Conservation (phyloP, 331 rosid genomes). For the Saraca asoca region DNA sequence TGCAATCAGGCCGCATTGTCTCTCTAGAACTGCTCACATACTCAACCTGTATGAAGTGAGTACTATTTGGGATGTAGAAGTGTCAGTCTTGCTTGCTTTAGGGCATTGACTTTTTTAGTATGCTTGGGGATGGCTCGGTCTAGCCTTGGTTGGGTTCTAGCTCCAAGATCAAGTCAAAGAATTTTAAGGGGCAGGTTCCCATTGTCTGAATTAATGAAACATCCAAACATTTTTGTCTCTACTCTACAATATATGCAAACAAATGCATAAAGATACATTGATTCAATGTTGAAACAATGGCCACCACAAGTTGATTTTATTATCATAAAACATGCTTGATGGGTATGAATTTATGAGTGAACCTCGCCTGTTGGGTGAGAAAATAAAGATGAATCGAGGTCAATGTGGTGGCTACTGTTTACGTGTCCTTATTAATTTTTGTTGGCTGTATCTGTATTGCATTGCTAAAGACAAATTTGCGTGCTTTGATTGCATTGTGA, state of each 20-base stretch:
- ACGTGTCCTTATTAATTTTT: conserved; percentile 18
- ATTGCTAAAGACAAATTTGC: conserved; percentile 15
- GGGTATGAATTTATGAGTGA: background rate
- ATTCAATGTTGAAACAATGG: background rate
- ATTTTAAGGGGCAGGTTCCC: conserved; percentile 4
- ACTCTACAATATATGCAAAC: background rate
- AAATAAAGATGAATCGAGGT: conserved; percentile 17
- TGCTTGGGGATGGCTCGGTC: background rate
- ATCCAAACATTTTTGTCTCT: background rate
- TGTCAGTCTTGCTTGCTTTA: conserved; percentile 16
- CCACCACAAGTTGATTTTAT: background rate
- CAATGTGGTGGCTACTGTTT: conserved; percentile 2
- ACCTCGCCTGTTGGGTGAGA: background rate
- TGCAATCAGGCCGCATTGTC: conserved; percentile 15
- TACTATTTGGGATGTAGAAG: conserved; percentile 24
- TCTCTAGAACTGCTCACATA: conserved; percentile 6
- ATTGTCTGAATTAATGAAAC: conserved; percentile 11
- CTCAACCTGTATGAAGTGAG: conserved; percentile 3
- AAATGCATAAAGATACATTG: too few relatives aligned
- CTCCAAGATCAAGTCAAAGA: background rate
- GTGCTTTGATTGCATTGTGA: conserved; percentile 31
- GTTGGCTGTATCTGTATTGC: conserved; percentile 34
- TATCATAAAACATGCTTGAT: conserved; percentile 2
- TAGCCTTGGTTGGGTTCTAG: background rate
- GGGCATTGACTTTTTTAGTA: conserved; percentile 19